phyloP scores from a whole-genome alignment of 805 yeast species.

The Pichia sporocuriosa region DNA sequence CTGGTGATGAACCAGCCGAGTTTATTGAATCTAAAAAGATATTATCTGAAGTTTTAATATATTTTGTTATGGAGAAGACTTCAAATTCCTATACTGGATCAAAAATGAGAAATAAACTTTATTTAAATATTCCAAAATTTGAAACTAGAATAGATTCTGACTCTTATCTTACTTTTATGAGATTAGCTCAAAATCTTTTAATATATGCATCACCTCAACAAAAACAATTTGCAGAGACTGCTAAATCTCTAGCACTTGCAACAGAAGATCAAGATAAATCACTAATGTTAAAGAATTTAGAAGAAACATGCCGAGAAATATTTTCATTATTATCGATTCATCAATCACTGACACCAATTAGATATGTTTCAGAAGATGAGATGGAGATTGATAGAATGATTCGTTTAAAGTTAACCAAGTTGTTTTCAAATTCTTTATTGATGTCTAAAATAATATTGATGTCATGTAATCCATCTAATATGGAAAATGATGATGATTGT shows the following conservation, averaged over 20 bases:
- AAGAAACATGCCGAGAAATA: slow-evolving; percentile 8
- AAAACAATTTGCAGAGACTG: slow-evolving; percentile 46
- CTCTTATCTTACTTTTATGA: slow-evolving; percentile 64
- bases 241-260: slow-evolving; percentile 61
- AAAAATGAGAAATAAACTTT: slow-evolving; percentile 37
- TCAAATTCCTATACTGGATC: slow-evolving; percentile 32
- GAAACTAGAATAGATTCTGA: slow-evolving; percentile 62
- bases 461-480: slow-evolving; percentile 22
- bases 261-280: slow-evolving; percentile 60
- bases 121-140: slow-evolving; percentile 65
- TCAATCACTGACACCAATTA: slow-evolving; percentile 36
- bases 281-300: slow-evolving; percentile 14
- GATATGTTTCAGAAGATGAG: slow-evolving; percentile 34
- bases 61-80: slow-evolving; percentile 52
- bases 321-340: slow-evolving; percentile 10
- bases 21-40: slow-evolving; percentile 36
- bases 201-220: slow-evolving; percentile 61
- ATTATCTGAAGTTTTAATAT: slow-evolving; percentile 56
- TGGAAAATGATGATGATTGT: slow-evolving; percentile 14
- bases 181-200: slow-evolving; percentile 55
- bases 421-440: slow-evolving; percentile 37
- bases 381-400: slow-evolving; percentile 28
- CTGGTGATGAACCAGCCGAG: slow-evolving; percentile 51
- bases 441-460: slow-evolving; percentile 34
- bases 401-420: slow-evolving; percentile 31